Conservation (phyloP, 2,329 filamentous ascomycete genomes). For the Trichoderma sp. region DNA sequence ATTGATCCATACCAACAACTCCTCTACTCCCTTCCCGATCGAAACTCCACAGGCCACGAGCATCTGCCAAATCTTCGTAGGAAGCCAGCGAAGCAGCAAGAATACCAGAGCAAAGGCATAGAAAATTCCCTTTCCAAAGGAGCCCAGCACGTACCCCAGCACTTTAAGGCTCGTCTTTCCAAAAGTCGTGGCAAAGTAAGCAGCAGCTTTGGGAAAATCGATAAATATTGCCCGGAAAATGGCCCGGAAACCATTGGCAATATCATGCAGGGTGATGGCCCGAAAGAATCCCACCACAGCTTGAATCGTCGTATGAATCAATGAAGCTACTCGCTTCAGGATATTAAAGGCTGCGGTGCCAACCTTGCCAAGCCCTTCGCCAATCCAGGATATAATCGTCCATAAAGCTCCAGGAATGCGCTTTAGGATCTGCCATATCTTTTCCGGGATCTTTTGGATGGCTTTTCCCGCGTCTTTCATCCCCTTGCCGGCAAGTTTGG, state of each 20-base stretch:
- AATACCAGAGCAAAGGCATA: conserved; percentile 29
- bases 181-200: conserved; percentile 28
- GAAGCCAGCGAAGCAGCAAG: conserved; percentile 38
- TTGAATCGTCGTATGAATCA: conserved; percentile 39
- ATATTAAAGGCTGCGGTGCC: conserved; percentile 31
- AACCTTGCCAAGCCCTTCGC: conserved; percentile 30
- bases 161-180: conserved; percentile 31
- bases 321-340: conserved; percentile 33
- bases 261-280: conserved; percentile 41
- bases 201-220: conserved; percentile 32
- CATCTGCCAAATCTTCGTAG: conserved; percentile 36
- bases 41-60: conserved; percentile 34
- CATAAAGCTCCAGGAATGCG: conserved; percentile 32
- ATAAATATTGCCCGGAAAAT: conserved; percentile 38
- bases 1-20: conserved; percentile 31
- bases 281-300: conserved; percentile 39
- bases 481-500: conserved; percentile 23
- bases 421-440: conserved; percentile 26
- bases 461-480: conserved; percentile 30
- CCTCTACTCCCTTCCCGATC: conserved; percentile 36
- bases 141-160: conserved; percentile 36
- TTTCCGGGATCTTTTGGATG: conserved; percentile 24
- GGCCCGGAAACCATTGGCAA: conserved; percentile 39
- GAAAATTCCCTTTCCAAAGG: conserved; percentile 33
- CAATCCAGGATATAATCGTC: conserved; percentile 34